These are phyloP conservation scores for Phytopythium helicoides DNA, from an alignment of 352 stramenopile species.

Conservation along the genomic window DNA sequence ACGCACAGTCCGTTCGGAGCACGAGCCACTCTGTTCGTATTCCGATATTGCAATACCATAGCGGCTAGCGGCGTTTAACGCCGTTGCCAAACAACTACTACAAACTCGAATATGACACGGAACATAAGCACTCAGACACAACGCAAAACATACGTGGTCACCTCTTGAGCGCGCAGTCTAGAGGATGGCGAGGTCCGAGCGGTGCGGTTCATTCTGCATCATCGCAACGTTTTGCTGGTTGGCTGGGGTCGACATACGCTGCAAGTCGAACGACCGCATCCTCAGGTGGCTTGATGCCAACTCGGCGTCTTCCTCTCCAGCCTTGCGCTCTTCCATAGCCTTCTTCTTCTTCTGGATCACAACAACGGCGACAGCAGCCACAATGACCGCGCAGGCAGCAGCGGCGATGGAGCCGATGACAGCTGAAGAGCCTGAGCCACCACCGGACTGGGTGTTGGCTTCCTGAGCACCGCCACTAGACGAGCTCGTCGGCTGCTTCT, in stretches of 20 bases:
- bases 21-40: too few relatives aligned
- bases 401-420: conserved; percentile 21
- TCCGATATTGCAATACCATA: too few relatives aligned
- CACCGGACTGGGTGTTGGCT: conserved; percentile 19
- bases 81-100: too few relatives aligned
- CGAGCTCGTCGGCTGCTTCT: conserved; percentile 3
- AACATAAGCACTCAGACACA: neutral
- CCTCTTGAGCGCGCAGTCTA: neutral
- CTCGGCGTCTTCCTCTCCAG: conserved; percentile 4
- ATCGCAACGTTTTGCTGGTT: neutral
- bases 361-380: conserved; percentile 20
- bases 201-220: neutral
- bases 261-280: conserved; percentile 17
- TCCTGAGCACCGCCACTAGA: conserved; percentile 12
- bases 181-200: conserved; percentile 7
- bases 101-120: too few relatives aligned
- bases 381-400: conserved; percentile 10
- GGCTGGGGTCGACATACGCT: conserved; percentile 14
- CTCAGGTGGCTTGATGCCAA: neutral
- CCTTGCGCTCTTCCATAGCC: conserved; percentile 22
- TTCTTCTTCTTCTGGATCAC: conserved; percentile 21
- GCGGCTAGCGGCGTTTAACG: too few relatives aligned
- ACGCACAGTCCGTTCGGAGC: too few relatives aligned
- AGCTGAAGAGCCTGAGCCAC: conserved; percentile 14
- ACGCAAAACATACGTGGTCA: neutral